phyloP scores from a whole-genome alignment of 306 rosid species.

The Quercus variabilis region DNA sequence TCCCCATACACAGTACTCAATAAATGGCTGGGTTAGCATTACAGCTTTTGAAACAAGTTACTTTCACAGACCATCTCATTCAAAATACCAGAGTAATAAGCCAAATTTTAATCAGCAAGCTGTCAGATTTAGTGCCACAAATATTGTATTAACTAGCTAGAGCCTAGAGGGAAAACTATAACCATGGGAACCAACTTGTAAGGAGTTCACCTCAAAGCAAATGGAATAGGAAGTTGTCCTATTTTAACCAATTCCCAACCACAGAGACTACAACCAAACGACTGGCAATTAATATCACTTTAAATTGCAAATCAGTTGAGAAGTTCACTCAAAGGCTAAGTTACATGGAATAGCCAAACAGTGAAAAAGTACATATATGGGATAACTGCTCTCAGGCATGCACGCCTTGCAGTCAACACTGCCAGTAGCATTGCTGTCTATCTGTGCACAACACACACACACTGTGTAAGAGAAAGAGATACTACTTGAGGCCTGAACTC shows the following conservation, averaged over 20 bases:
- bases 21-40: conserved; percentile 69
- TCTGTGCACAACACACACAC: neutral
- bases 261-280: neutral
- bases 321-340: neutral
- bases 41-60: conserved; percentile 7
- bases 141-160: neutral
- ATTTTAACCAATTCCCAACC: neutral
- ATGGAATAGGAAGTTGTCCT: neutral
- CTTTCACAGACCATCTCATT: neutral
- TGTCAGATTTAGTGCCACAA: neutral
- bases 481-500: neutral
- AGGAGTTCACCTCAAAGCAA: neutral
- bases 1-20: conserved; percentile 94
- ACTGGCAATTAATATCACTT: neutral
- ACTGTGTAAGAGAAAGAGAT: neutral
- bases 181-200: neutral
- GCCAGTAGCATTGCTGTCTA: neutral
- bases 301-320: neutral
- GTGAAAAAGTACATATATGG: neutral
- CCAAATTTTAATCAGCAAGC: neutral
- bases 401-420: neutral
- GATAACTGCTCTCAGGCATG: neutral
- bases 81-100: neutral
- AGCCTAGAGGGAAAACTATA: neutral
- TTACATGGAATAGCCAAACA: neutral